Evolutionary conservation across 495 filamentous ascomycete species (phyloP).

Genomic region (Bacidia rubella): DNA sequence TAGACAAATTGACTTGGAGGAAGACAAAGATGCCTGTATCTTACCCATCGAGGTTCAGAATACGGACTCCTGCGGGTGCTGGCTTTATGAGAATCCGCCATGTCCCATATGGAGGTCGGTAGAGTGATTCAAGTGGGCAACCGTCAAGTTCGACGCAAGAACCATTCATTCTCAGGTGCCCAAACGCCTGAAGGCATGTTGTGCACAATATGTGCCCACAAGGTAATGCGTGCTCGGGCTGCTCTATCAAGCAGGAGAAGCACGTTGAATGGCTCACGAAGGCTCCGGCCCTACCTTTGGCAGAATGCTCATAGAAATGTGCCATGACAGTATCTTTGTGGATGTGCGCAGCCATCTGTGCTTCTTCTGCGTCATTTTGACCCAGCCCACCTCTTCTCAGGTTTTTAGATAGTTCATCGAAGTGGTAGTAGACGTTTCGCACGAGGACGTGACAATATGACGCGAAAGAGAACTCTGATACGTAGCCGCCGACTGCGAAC

Average conservation of each 20-base stretch:
- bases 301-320: constrained; percentile 20
- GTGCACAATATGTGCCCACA: constrained; percentile 32
- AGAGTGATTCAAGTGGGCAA: neutral
- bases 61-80: constrained; percentile 22
- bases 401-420: constrained; percentile 13
- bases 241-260: constrained; percentile 26
- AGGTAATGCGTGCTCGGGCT: constrained; percentile 25
- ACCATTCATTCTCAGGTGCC: constrained; percentile 3
- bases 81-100: constrained; percentile 22
- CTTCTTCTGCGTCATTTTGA: constrained; percentile 20
- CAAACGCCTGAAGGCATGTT: constrained; percentile 28
- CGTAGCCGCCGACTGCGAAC: too few species aligned
- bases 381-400: neutral
- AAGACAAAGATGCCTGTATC: constrained; percentile 7
- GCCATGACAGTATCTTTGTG: constrained; percentile 22
- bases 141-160: neutral
- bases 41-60: constrained; percentile 31
- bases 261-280: constrained; percentile 25
- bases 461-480: constrained; percentile 28
- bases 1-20: too few species aligned
- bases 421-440: constrained; percentile 18
- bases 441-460: constrained; percentile 23
- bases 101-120: neutral
- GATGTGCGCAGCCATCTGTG: constrained; percentile 18
- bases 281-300: constrained; percentile 3